These are phyloP conservation scores for Pyricularia sp. DNA, from an alignment of 2,329 filamentous ascomycete genomes.

Conservation along the genomic window DNA sequence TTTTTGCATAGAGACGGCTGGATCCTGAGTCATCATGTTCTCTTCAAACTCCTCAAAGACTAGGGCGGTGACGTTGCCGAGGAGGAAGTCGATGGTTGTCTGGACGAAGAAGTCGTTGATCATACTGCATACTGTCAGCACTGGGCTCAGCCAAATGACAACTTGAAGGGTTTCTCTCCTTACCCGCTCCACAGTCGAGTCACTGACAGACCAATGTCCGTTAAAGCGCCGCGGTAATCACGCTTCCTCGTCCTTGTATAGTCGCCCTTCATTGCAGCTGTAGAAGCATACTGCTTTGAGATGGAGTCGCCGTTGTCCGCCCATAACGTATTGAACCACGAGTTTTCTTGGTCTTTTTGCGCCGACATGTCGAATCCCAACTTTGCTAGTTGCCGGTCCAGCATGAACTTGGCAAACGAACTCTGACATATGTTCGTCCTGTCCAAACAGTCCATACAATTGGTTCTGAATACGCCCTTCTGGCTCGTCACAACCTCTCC, in stretches of 20 bases:
- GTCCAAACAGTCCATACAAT: slow-evolving; percentile 98
- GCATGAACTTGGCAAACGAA: slow-evolving; percentile 72
- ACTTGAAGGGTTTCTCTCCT: slow-evolving; percentile 17
- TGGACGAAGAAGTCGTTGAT: slow-evolving; percentile 98
- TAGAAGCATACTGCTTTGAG: slow-evolving; percentile 91
- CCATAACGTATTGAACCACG: slow-evolving; percentile 96
- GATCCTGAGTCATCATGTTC: slow-evolving; percentile 87
- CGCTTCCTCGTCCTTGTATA: slow-evolving; percentile 88
- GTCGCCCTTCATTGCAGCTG: slow-evolving; percentile 91
- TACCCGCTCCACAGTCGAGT: slow-evolving; percentile 64
- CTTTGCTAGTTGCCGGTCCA: slow-evolving; percentile 69
- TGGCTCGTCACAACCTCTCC: slow-evolving; percentile 39
- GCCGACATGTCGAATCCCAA: slow-evolving; percentile 69
- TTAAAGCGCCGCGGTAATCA: slow-evolving; percentile 83
- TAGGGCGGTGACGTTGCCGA: slow-evolving; percentile 75
- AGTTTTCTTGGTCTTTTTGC: slow-evolving; percentile 67
- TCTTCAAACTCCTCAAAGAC: slow-evolving; percentile 94
- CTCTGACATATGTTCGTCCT: slow-evolving; percentile 94
- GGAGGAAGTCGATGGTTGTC: slow-evolving; percentile 85
- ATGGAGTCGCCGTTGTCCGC: slow-evolving; percentile 96
- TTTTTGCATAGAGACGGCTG: slow-evolving; percentile 75
- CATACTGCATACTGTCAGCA: slow-evolving; percentile 52
- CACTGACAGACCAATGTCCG: slow-evolving; percentile 82
- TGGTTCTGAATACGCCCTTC: slow-evolving; percentile 75
- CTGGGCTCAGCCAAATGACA: neutral